phyloP scores from a whole-genome alignment of 2,329 filamentous ascomycete species.

The Byssochlamys sp. region DNA sequence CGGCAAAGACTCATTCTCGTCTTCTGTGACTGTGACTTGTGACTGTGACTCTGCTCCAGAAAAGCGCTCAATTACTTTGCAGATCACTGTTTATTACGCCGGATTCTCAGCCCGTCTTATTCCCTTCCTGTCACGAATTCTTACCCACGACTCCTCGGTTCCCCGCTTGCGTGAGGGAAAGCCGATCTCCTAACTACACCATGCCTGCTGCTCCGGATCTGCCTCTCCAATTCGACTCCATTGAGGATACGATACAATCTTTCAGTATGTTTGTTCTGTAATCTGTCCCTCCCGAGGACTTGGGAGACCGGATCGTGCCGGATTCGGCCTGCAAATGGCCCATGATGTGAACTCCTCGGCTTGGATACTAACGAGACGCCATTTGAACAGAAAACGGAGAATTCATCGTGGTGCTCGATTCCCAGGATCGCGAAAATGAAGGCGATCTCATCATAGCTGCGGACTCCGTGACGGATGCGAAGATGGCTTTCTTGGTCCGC shows the following conservation, averaged over 20 bases:
- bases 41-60: neutral
- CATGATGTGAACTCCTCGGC: neutral
- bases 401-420: conserved; percentile 93
- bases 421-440: conserved; percentile 88
- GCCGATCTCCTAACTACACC: conserved; percentile 1
- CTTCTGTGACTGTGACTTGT: neutral
- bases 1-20: neutral
- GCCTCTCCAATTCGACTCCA: conserved; percentile 30
- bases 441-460: conserved; percentile 95
- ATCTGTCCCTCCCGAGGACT: neutral
- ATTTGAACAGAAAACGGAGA: conserved; percentile 58
- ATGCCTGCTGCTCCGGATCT: conserved; percentile 29
- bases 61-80: neutral
- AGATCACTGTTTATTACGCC: neutral
- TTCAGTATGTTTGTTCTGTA: conserved; percentile 27
- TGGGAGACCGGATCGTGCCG: neutral
- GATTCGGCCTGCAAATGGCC: neutral
- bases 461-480: conserved; percentile 68
- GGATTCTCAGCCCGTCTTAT: neutral
- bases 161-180: conserved; percentile 17
- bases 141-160: neutral
- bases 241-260: conserved; percentile 33
- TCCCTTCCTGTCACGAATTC: neutral
- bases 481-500: conserved; percentile 94
- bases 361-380: conserved; percentile 1